Conservation (phyloP, 164 flowering plant genomes). For the Platanus orientalis region DNA sequence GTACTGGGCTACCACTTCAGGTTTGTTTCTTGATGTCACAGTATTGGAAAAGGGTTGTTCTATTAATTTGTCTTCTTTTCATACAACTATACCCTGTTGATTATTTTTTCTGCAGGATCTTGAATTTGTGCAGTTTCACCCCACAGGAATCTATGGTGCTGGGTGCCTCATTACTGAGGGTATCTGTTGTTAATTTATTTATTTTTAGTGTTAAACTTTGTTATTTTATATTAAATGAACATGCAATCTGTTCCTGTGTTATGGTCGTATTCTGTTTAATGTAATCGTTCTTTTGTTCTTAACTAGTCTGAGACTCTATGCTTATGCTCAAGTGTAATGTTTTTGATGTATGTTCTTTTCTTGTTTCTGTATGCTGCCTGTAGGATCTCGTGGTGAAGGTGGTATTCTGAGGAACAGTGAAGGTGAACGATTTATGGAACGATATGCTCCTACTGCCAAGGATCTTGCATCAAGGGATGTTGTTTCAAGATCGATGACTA, state of each 20-base stretch:
- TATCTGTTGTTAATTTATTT: constrained; percentile 24
- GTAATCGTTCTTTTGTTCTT: background rate
- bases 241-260: background rate
- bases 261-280: background rate
- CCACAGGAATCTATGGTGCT: constrained; percentile 97
- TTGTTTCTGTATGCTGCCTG: constrained; percentile 12
- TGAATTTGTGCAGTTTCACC: constrained; percentile 97
- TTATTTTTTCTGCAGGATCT: constrained; percentile 59
- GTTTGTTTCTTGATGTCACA: constrained; percentile 29
- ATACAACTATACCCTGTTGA: background rate
- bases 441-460: constrained; percentile 99
- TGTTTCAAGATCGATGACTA: constrained; percentile 98
- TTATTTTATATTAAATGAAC: background rate
- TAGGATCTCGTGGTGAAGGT: constrained; percentile 99
- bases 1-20: constrained; percentile 93
- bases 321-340: background rate
- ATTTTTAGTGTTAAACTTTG: background rate
- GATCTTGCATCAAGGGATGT: constrained; percentile 99
- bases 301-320: background rate
- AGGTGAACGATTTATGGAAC: constrained; percentile 99
- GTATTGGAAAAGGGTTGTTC: background rate
- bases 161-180: constrained; percentile 99
- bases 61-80: background rate
- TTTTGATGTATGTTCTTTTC: background rate
- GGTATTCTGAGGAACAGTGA: constrained; percentile 97